Conservation (phyloP, 2,329 filamentous ascomycete species). For the Phaeosphaeria sp. region DNA sequence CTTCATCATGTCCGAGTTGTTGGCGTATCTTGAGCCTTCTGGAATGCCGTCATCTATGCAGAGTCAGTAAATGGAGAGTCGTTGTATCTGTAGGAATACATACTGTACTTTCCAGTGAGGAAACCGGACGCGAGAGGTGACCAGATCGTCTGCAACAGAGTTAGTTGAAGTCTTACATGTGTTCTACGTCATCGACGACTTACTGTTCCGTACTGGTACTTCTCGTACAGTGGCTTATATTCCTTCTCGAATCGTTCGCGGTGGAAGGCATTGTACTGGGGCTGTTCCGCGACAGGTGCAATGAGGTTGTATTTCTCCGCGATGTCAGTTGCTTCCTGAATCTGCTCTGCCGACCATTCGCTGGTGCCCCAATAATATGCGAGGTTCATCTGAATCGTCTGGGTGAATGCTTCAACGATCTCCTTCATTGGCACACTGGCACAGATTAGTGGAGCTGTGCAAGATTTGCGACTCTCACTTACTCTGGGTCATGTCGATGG, state of each 20-base stretch:
- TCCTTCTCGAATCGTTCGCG: conserved; percentile 67
- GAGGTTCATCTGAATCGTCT: conserved; percentile 61
- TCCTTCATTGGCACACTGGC: conserved; percentile 65
- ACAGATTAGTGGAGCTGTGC: conserved; percentile 8
- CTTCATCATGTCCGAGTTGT: conserved; percentile 64
- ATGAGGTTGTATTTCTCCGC: conserved; percentile 68
- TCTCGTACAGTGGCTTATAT: conserved; percentile 63
- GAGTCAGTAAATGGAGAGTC: background rate
- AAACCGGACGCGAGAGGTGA: conserved; percentile 63
- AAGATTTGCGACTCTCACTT: conserved; percentile 7
- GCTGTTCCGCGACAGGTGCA: conserved; percentile 61
- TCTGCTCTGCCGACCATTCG: conserved; percentile 66
- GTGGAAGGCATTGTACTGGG: conserved; percentile 68
- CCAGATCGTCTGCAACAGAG: conserved; percentile 49
- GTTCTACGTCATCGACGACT: no score
- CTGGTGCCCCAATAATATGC: conserved; percentile 63
- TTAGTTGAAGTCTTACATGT: no score
- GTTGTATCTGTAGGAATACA: background rate
- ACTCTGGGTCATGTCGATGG: conserved; percentile 63
- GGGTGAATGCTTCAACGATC: conserved; percentile 63
- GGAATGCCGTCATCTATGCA: background rate
- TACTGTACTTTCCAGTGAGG: conserved; percentile 69
- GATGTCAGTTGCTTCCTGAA: conserved; percentile 65
- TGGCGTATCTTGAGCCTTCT: conserved; percentile 57
- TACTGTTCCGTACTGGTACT: conserved; percentile 62